Percentiles rank a stretch among this genome's conserved stretches.
Conservation (phyloP, 257 asterid genomes). For the Solanum bukasovii region DNA sequence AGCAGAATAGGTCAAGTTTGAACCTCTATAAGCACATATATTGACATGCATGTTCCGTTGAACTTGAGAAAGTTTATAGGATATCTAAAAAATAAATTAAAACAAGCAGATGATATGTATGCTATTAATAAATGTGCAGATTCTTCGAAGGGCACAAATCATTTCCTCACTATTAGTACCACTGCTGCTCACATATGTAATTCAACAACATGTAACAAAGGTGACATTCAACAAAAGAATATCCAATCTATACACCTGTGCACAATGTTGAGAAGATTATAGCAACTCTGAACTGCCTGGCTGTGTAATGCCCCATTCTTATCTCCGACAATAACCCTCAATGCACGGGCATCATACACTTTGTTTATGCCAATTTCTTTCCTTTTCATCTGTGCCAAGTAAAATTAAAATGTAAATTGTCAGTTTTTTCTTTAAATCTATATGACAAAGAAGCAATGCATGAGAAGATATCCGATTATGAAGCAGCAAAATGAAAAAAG, state of each 20-base stretch:
- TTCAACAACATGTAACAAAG: neutral
- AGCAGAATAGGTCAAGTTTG: slow-evolving; percentile 1
- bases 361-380: slow-evolving; percentile 67
- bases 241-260: slow-evolving; percentile 45
- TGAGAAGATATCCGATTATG: slow-evolving; percentile 8
- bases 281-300: slow-evolving; percentile 89
- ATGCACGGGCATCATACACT: slow-evolving; percentile 90
- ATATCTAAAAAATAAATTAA: neutral
- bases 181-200: slow-evolving; percentile 3
- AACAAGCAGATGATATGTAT: neutral
- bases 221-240: neutral
- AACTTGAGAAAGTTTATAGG: neutral
- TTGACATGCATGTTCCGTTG: neutral
- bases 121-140: neutral
- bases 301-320: slow-evolving; percentile 86
- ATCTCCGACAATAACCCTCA: slow-evolving; percentile 93
- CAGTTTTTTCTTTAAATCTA: slow-evolving; percentile 4
- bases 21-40: neutral
- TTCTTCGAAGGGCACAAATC: neutral
- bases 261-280: slow-evolving; percentile 84
- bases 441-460: slow-evolving; percentile 1
- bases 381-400: slow-evolving; percentile 66
- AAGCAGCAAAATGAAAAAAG: slow-evolving; percentile 1
- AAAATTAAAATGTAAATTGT: slow-evolving; percentile 10
- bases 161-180: neutral